Evolutionary conservation across 164 flowering plant genomes (phyloP).

Genomic region (Amborella trichopoda): DNA sequence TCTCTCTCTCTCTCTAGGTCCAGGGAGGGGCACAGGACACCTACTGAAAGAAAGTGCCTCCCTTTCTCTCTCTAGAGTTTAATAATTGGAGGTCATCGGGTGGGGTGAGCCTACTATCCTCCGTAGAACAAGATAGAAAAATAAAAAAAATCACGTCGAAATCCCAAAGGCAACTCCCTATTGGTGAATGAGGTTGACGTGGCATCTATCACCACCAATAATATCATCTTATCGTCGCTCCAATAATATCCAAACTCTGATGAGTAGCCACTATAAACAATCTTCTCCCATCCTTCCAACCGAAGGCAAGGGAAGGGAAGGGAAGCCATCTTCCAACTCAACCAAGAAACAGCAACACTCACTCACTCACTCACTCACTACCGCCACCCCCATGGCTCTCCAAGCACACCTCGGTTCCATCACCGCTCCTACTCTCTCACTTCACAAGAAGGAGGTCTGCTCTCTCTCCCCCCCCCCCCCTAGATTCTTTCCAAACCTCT

Average conservation of each 20-base stretch:
- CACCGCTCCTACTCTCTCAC: conserved; percentile 43
- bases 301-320: conserved; percentile 3
- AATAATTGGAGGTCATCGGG: too few species aligned
- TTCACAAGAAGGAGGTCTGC: conserved; percentile 40
- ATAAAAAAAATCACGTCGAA: too few species aligned
- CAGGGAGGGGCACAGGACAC: too few species aligned
- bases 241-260: conserved; percentile 1
- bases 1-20: too few species aligned
- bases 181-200: conserved; percentile 35
- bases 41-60: too few species aligned
- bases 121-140: too few species aligned
- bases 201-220: conserved; percentile 18
- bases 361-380: background rate
- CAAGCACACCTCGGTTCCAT: conserved; percentile 48
- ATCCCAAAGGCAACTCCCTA: conserved; percentile 37
- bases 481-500: background rate
- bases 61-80: too few species aligned
- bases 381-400: conserved; percentile 44
- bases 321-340: background rate
- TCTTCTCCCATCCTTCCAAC: background rate
- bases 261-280: background rate
- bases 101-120: too few species aligned
- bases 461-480: background rate
- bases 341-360: background rate
- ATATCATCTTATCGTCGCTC: conserved; percentile 50